These are phyloP conservation scores for Dunaliella sp. DNA, from an alignment of 139 green algal genomes.

Conservation along the genomic window DNA sequence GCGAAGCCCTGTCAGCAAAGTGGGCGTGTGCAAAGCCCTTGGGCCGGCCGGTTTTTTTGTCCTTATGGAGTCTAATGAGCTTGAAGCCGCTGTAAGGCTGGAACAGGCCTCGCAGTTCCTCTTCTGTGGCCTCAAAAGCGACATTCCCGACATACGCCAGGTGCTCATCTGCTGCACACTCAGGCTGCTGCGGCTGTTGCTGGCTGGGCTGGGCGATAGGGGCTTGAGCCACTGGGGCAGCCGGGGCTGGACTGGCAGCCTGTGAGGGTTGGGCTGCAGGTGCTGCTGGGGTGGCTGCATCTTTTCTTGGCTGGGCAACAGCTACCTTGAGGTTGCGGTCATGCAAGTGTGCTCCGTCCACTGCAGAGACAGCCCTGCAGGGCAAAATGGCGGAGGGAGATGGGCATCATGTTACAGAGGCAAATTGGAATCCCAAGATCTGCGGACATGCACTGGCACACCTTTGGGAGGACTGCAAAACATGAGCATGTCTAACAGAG, in stretches of 20 bases:
- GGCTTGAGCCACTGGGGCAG: background rate
- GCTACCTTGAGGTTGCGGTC: slow-evolving; percentile 65
- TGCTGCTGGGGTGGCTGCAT: no score
- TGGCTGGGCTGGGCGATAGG: background rate
- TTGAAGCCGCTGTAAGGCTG: slow-evolving; percentile 40
- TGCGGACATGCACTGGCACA: no score
- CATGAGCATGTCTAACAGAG: background rate
- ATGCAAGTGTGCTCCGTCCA: slow-evolving; percentile 58
- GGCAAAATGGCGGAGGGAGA: background rate
- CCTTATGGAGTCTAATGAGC: slow-evolving; percentile 70
- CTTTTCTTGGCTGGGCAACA: slow-evolving; percentile 65
- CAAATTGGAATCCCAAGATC: no score
- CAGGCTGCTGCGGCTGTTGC: background rate
- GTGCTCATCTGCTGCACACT: background rate
- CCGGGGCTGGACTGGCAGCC: background rate
- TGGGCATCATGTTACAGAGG: no score
- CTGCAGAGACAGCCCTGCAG: slow-evolving; percentile 51
- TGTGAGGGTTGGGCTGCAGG: no score
- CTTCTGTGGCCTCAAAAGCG: slow-evolving; percentile 55
- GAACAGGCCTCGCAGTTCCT: slow-evolving; percentile 66
- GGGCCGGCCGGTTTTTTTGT: slow-evolving; percentile 67
- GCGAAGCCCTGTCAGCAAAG: slow-evolving; percentile 59
- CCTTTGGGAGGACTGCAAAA: no score
- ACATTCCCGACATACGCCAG: slow-evolving; percentile 82
- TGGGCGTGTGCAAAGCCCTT: slow-evolving; percentile 89